Conservation (phyloP, 2,329 filamentous ascomycete species). For the Phaeosphaeriaceae sp. region DNA sequence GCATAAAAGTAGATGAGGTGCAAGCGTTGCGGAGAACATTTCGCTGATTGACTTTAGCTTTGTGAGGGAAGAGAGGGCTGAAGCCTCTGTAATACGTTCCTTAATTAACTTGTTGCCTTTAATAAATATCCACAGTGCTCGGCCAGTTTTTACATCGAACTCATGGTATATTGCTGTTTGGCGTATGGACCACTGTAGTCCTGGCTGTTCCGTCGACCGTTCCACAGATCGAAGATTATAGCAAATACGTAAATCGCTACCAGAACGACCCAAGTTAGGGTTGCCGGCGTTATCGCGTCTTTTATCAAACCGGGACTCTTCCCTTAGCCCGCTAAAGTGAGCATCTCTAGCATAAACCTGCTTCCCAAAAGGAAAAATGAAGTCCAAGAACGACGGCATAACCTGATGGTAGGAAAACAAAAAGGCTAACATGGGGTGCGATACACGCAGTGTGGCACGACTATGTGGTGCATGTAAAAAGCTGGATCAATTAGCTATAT, state of each 20-base stretch:
- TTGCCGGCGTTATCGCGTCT: constrained; percentile 18
- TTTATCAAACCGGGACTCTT: constrained; percentile 28
- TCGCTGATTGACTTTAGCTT: constrained; percentile 4
- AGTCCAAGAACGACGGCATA: constrained; percentile 45
- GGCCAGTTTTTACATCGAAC: constrained; percentile 46
- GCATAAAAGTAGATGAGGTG: constrained; percentile 43
- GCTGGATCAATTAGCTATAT: constrained; percentile 10
- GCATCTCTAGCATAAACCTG: constrained; percentile 42
- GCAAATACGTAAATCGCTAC: constrained; percentile 45
- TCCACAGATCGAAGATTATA: constrained; percentile 52
- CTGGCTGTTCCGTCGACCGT: constrained; percentile 15
- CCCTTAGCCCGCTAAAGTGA: constrained; percentile 46
- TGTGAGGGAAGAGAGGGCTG: background rate
- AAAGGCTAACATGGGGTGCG: constrained; percentile 21
- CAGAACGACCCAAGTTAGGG: constrained; percentile 45
- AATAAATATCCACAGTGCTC: constrained; percentile 46
- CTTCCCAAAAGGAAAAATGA: constrained; percentile 48
- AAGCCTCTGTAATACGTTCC: constrained; percentile 30
- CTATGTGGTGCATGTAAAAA: constrained; percentile 23
- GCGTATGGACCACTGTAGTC: constrained; percentile 46
- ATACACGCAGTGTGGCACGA: constrained; percentile 23
- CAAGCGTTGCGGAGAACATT: constrained; percentile 31
- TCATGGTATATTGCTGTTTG: constrained; percentile 49
- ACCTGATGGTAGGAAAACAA: constrained; percentile 43
- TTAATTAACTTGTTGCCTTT: constrained; percentile 48